phyloP scores from a whole-genome alignment of 352 stramenopile species.

The Phytophthora sansomeana region DNA sequence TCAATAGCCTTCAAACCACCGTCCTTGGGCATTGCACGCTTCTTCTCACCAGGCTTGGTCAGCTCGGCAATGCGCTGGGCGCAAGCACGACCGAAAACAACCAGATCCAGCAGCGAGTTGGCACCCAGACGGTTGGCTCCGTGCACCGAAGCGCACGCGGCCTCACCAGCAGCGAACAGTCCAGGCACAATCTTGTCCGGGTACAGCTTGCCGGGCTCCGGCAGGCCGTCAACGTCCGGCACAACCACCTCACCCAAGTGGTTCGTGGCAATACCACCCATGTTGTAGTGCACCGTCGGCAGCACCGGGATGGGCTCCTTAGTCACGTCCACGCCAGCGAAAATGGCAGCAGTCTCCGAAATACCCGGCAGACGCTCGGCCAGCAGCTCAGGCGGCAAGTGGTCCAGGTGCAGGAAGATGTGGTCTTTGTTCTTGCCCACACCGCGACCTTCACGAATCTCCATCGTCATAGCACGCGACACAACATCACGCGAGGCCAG shows the following conservation, averaged over 20 bases:
- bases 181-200: slow-evolving; percentile 93
- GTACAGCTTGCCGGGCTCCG: slow-evolving; percentile 82
- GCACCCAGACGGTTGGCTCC: slow-evolving; percentile 94
- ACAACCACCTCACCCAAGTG: slow-evolving; percentile 94
- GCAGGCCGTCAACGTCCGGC: slow-evolving; percentile 62
- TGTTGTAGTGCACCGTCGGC: slow-evolving; percentile 99
- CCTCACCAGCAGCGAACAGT: slow-evolving; percentile 96
- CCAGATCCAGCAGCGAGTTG: slow-evolving; percentile 97
- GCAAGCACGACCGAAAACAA: slow-evolving; percentile 96
- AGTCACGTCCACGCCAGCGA: slow-evolving; percentile 97
- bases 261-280: slow-evolving; percentile 98
- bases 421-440: slow-evolving; percentile 94
- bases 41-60: slow-evolving; percentile 90
- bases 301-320: slow-evolving; percentile 98
- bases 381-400: slow-evolving; percentile 94
- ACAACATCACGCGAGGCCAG: slow-evolving; percentile 96
- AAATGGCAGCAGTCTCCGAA: slow-evolving; percentile 96
- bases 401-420: slow-evolving; percentile 97
- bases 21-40: slow-evolving; percentile 82
- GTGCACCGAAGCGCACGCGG: slow-evolving; percentile 95
- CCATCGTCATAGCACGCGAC: slow-evolving; percentile 97
- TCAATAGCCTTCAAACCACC: slow-evolving; percentile 88
- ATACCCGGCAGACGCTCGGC: slow-evolving; percentile 96
- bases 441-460: slow-evolving; percentile 96
- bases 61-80: slow-evolving; percentile 95